Evolutionary conservation across 768 basidiomycete genomes (phyloP).

Genomic region (Mycena albidolilacea): DNA sequence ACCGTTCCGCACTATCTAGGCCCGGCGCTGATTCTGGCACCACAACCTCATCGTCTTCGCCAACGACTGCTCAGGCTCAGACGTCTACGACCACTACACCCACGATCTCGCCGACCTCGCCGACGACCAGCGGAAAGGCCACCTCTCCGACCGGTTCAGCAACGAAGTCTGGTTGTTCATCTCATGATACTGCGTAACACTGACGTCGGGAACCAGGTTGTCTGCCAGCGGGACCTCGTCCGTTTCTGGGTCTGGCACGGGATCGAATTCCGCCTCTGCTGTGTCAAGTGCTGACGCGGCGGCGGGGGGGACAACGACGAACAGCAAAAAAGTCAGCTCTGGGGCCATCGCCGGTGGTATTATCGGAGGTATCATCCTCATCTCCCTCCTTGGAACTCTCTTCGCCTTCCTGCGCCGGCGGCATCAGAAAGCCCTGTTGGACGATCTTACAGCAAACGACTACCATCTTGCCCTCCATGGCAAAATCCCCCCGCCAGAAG

Average conservation of each 20-base stretch:
- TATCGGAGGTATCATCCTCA: constrained; percentile 13
- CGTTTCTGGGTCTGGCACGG: background rate
- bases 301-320: background rate
- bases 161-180: background rate
- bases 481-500: background rate
- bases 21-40: background rate
- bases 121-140: background rate
- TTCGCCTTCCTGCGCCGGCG: background rate
- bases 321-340: constrained; percentile 10
- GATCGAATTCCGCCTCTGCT: background rate
- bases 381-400: constrained; percentile 10
- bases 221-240: background rate
- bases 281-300: background rate
- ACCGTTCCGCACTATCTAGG: background rate
- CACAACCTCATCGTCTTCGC: background rate
- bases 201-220: background rate
- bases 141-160: background rate
- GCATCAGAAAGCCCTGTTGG: constrained; percentile 11
- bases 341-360: constrained; percentile 17
- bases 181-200: background rate
- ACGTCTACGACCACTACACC: background rate
- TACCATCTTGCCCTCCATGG: constrained; percentile 18
- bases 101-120: background rate
- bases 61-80: background rate
- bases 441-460: constrained; percentile 5